Percentiles rank a stretch among this genome's conserved stretches.
phyloP scores from a whole-genome alignment of 2,329 filamentous ascomycete genomes.

The Fusarium tupiense region DNA sequence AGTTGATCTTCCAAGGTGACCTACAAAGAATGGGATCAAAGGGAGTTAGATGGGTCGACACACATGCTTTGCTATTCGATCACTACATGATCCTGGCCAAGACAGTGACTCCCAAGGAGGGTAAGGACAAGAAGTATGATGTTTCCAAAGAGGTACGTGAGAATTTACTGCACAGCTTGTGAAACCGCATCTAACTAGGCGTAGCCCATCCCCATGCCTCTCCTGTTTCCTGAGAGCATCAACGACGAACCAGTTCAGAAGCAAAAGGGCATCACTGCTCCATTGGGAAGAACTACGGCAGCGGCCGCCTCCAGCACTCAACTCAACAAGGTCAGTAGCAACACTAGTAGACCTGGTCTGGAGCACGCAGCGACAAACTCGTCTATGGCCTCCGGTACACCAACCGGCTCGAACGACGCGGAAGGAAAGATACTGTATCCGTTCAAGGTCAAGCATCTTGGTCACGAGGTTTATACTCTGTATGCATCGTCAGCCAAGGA shows the following conservation, averaged over 20 bases:
- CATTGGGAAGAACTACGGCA: constrained; percentile 67
- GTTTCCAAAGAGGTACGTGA: constrained; percentile 84
- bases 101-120: constrained; percentile 73
- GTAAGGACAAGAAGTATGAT: constrained; percentile 85
- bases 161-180: not conserved
- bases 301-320: constrained; percentile 68
- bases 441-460: constrained; percentile 95
- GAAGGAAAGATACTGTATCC: constrained; percentile 91
- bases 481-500: constrained; percentile 82
- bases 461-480: constrained; percentile 90
- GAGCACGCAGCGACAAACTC: constrained; percentile 75
- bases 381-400: constrained; percentile 65
- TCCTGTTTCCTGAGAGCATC: constrained; percentile 90
- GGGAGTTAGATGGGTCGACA: constrained; percentile 92
- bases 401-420: constrained; percentile 67
- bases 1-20: constrained; percentile 89
- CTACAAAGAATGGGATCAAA: constrained; percentile 88
- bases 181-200: constrained; percentile 38
- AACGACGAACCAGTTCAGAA: constrained; percentile 93
- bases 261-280: constrained; percentile 76
- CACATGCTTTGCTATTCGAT: constrained; percentile 92
- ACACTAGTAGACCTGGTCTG: constrained; percentile 66
- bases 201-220: constrained; percentile 92
- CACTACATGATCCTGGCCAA: constrained; percentile 97
- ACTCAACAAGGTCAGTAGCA: constrained; percentile 64